A percentile compares a stretch with the other conserved stretches of the same genome.
Conservation (phyloP, 106 monocot species). For the Platanthera guangdongensis region DNA sequence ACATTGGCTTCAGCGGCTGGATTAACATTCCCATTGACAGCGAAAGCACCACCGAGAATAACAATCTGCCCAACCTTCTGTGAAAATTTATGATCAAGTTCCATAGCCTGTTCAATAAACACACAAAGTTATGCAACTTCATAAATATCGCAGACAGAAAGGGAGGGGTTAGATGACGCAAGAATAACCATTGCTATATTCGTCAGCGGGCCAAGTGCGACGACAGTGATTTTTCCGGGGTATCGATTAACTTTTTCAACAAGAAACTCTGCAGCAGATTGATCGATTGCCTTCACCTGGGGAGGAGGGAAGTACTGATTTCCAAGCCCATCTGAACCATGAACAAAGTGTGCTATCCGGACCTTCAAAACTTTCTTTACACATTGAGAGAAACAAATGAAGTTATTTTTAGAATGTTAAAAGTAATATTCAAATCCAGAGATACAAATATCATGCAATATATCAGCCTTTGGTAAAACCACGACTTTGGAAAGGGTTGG, state of each 20-base stretch:
- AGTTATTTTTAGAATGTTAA: not conserved
- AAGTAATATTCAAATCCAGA: not conserved
- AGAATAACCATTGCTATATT: conserved; percentile 81
- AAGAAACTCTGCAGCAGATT: conserved; percentile 73
- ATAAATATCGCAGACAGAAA: not conserved
- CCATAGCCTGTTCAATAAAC: conserved; percentile 56
- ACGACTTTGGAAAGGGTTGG: not conserved
- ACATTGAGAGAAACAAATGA: conserved; percentile 11
- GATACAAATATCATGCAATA: not conserved
- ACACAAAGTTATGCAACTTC: conserved; percentile 2
- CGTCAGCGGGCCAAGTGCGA: conserved; percentile 88
- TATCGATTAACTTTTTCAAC: conserved; percentile 64
- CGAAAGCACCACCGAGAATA: conserved; percentile 94
- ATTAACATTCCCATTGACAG: conserved; percentile 97
- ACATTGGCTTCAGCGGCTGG: conserved; percentile 98
- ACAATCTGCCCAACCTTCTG: conserved; percentile 87
- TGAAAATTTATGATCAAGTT: conserved; percentile 78
- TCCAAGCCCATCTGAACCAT: conserved; percentile 92
- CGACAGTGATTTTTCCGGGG: conserved; percentile 78
- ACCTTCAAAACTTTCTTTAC: conserved; percentile 79
- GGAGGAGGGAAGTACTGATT: conserved; percentile 92
- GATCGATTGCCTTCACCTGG: conserved; percentile 47
- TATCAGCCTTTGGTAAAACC: not conserved
- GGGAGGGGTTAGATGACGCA: not conserved
- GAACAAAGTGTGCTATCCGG: conserved; percentile 83